These are phyloP conservation scores for Trichophyton schoenleinii DNA, from an alignment of 2,329 filamentous ascomycete species.

Conservation along the genomic window DNA sequence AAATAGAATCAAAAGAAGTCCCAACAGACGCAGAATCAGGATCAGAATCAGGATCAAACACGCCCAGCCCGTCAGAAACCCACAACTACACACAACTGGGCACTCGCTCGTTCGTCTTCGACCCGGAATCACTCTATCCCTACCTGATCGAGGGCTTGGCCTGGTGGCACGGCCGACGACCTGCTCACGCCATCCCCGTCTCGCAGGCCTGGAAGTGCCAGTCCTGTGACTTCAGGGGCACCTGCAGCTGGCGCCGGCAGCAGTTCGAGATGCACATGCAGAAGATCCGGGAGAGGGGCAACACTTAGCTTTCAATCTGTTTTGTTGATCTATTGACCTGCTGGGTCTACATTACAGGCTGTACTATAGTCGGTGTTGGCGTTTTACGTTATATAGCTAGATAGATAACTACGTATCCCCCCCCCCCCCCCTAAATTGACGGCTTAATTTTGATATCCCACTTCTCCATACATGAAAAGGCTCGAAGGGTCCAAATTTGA, in stretches of 20 bases:
- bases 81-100: slow-evolving; percentile 32
- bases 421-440: no score
- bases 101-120: slow-evolving; percentile 52
- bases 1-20: neutral
- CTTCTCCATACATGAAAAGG: no score
- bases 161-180: slow-evolving; percentile 77
- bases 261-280: slow-evolving; percentile 40
- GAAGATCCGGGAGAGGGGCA: slow-evolving; percentile 32
- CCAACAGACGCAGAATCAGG: neutral
- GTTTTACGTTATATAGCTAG: neutral
- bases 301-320: no score
- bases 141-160: slow-evolving; percentile 59
- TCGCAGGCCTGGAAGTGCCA: slow-evolving; percentile 84
- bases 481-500: no score
- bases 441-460: no score
- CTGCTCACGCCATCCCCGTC: slow-evolving; percentile 61
- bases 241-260: slow-evolving; percentile 62
- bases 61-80: slow-evolving; percentile 13
- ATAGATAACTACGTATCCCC: neutral
- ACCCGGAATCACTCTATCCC: slow-evolving; percentile 47
- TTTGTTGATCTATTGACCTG: no score
- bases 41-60: neutral
- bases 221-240: slow-evolving; percentile 68
- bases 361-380: no score
- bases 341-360: no score